Evolutionary conservation across 306 rosid species (phyloP).

Genomic region (Morella rubra): DNA sequence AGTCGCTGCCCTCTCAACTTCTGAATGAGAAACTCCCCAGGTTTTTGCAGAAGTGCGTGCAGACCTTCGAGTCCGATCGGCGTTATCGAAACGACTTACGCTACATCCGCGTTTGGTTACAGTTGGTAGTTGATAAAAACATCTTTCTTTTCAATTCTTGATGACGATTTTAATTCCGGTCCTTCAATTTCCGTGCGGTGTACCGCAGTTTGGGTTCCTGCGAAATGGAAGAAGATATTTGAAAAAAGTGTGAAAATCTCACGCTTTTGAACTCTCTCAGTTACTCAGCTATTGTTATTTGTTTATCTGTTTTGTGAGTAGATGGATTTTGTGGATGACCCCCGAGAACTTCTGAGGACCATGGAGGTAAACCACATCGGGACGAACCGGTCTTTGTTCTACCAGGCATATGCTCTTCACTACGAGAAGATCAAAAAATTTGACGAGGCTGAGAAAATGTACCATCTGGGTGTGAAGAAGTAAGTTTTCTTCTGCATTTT

Average conservation of each 20-base stretch:
- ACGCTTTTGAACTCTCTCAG: neutral
- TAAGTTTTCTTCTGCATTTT: slow-evolving; percentile 25
- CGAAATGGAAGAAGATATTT: slow-evolving; percentile 10
- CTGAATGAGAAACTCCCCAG: slow-evolving; percentile 73
- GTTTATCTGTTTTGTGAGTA: slow-evolving; percentile 29
- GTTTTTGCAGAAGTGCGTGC: slow-evolving; percentile 69
- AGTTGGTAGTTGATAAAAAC: slow-evolving; percentile 54
- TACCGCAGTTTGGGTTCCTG: slow-evolving; percentile 18
- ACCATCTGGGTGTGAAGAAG: slow-evolving; percentile 62
- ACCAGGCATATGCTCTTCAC: slow-evolving; percentile 75
- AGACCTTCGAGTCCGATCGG: slow-evolving; percentile 68
- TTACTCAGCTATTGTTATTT: neutral
- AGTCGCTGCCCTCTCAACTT: slow-evolving; percentile 48
- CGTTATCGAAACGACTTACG: slow-evolving; percentile 83
- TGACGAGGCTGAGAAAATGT: slow-evolving; percentile 81
- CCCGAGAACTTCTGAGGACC: slow-evolving; percentile 50
- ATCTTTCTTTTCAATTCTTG: neutral
- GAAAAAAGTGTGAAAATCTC: neutral
- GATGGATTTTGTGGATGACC: slow-evolving; percentile 91
- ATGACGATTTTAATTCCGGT: neutral
- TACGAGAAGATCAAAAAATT: slow-evolving; percentile 74
- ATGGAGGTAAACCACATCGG: slow-evolving; percentile 84
- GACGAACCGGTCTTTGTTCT: slow-evolving; percentile 61
- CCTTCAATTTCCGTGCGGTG: neutral
- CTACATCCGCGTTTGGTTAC: slow-evolving; percentile 88